phyloP scores from a whole-genome alignment of 1,284 basidiomycete species.

The Boletus hoseneyae region DNA sequence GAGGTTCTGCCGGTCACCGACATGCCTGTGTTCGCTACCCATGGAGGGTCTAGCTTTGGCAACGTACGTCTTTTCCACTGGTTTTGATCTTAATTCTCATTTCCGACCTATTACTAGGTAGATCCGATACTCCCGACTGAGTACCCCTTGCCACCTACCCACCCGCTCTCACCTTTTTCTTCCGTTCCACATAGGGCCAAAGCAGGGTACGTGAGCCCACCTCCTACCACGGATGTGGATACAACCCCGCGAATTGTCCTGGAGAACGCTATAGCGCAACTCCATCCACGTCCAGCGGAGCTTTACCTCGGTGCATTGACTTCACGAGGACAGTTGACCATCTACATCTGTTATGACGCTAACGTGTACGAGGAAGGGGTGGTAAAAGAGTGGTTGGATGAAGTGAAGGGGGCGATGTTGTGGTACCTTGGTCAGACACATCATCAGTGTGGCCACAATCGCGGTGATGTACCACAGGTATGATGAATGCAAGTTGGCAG shows the following conservation, averaged over 20 bases:
- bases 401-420: background rate
- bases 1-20: background rate
- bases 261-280: constrained; percentile 16
- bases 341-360: constrained; percentile 39
- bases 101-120: no score
- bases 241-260: constrained; percentile 3
- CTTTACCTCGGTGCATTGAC: constrained; percentile 40
- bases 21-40: constrained; percentile 2
- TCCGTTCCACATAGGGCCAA: constrained; percentile 13
- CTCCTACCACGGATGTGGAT: background rate
- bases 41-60: constrained; percentile 14
- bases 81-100: no score
- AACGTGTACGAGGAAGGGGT: constrained; percentile 27
- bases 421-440: background rate
- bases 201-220: constrained; percentile 21
- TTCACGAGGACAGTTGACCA: constrained; percentile 29
- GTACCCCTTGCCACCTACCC: constrained; percentile 17
- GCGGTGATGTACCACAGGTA: no score
- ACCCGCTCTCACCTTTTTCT: constrained; percentile 22
- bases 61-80: constrained; percentile 1
- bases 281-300: constrained; percentile 31
- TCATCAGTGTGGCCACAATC: no score
- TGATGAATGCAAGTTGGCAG: no score
- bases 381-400: background rate
- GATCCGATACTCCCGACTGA: no score